Base-by-base conservation (phyloP, 1,284 basidiomycete species). In the Apiotrichum siamense region DNA sequence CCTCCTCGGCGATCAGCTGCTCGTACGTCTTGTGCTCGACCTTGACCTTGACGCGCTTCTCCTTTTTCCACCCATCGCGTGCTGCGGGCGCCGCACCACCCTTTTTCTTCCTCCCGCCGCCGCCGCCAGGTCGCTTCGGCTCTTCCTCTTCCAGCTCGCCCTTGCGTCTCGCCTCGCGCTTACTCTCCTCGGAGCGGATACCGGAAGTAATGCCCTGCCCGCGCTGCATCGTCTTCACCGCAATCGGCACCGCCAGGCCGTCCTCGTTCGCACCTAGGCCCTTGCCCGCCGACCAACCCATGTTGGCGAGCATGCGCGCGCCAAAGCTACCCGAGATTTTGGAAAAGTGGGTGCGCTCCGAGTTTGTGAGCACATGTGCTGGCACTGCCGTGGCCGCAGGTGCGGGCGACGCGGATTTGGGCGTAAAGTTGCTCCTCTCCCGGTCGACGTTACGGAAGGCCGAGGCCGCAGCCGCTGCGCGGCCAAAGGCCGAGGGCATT, bases 1-100 rank as follows among this genome's bases (percentile, higher is more conserved):
- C 75, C 24, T 54, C 49, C 68, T 93, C 91, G 3, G 86, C 86
- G 40, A 97, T 70, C 50, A 97, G 88, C 71, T 97, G 83, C 70
- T 97, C 93, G 66, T 96, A 97, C 0, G 90, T 91, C 78, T 92
- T 93, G 76, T 94, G 89, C 66, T 91, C 84, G 24, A 92, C 77
- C 72, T 83, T 88, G 20, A 81, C 82, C 75, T 91, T 96, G 53
- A 83, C 78, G 67, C 86, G 90, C 77, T 82, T 87, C 18, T 87
- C 84, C 58, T 81, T 84, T 55, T 70, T 72, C 73, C 74, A 75
- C 7, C 65, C 62, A 44, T 69, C 64, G 23, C 17, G 47, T 32
- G 9, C 24, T 2, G 20, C 44, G 3, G 32, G 4, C 11, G 29
- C 31, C 42, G 24, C 29, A 5, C 25, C 20, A 4, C 21, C 32